Conservation (phyloP, 495 filamentous ascomycete species). For the Aspergillus avenaceus region DNA sequence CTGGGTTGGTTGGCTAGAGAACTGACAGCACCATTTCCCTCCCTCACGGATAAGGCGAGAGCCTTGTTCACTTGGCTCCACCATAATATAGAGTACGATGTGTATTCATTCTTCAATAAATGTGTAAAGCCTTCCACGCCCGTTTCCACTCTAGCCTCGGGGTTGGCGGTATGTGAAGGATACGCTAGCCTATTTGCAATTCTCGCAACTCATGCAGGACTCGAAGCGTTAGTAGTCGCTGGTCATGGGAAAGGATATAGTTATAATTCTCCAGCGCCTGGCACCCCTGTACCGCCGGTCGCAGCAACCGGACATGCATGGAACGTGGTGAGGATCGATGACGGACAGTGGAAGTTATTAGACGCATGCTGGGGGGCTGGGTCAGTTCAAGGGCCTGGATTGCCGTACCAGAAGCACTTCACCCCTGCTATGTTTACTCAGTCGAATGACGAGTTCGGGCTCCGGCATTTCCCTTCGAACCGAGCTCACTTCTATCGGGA, state of each 20-base stretch:
- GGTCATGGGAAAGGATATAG: slow-evolving; percentile 91
- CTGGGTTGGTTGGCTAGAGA: slow-evolving; percentile 67
- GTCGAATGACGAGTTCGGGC: slow-evolving; percentile 77
- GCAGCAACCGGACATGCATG: slow-evolving; percentile 68
- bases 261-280: slow-evolving; percentile 50
- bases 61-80: slow-evolving; percentile 94
- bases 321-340: slow-evolving; percentile 86
- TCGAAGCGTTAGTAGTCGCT: slow-evolving; percentile 63
- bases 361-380: slow-evolving; percentile 95
- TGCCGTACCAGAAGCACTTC: slow-evolving; percentile 65
- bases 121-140: slow-evolving; percentile 64
- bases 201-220: slow-evolving; percentile 68
- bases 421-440: slow-evolving; percentile 67
- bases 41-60: slow-evolving; percentile 82
- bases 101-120: slow-evolving; percentile 67
- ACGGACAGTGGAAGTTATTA: slow-evolving; percentile 84
- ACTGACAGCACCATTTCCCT: slow-evolving; percentile 75
- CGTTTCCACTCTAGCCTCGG: slow-evolving; percentile 60
- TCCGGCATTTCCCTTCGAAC: slow-evolving; percentile 72
- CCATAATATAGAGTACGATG: slow-evolving; percentile 87
- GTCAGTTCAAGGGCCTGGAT: slow-evolving; percentile 39
- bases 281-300: slow-evolving; percentile 55
- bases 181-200: slow-evolving; percentile 80
- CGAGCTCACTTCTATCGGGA: slow-evolving; percentile 62
- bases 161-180: slow-evolving; percentile 85